These are phyloP conservation scores for Buddleja alternifolia DNA, from an alignment of 257 asterid species.

Conservation along the genomic window DNA sequence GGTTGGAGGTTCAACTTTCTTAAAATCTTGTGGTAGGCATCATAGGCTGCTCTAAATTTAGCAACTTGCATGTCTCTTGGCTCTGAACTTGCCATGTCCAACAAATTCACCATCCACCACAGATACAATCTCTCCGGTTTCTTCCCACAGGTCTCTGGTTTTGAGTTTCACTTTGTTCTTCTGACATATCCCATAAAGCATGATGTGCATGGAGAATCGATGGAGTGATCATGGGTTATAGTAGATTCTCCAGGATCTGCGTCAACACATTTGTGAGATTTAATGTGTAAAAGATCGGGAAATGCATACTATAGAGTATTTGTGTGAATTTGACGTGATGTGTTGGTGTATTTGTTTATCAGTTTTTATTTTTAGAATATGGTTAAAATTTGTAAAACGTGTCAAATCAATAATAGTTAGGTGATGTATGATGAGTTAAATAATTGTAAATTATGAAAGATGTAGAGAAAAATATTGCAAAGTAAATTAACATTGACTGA, in stretches of 20 bases:
- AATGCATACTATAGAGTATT: too few relatives aligned
- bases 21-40: constrained; percentile 29
- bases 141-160: constrained; percentile 43
- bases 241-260: constrained; percentile 37
- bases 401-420: too few relatives aligned
- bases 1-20: background rate
- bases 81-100: constrained; percentile 38
- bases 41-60: constrained; percentile 47
- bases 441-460: too few relatives aligned
- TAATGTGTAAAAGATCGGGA: too few relatives aligned
- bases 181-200: constrained; percentile 42
- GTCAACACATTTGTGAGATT: too few relatives aligned
- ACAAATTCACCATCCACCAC: constrained; percentile 22
- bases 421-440: too few relatives aligned
- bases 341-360: too few relatives aligned
- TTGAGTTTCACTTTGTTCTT: constrained; percentile 17
- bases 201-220: constrained; percentile 39
- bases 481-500: too few relatives aligned
- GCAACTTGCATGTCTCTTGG: constrained; percentile 44
- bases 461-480: too few relatives aligned
- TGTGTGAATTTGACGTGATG: too few relatives aligned
- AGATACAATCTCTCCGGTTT: constrained; percentile 39
- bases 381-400: too few relatives aligned
- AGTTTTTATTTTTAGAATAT: too few relatives aligned
- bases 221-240: constrained; percentile 49